Evolutionary conservation across 805 yeast genomes (phyloP), one percentile per base, ranked within the genome.

Genomic region (Pichia paraexigua): DNA sequence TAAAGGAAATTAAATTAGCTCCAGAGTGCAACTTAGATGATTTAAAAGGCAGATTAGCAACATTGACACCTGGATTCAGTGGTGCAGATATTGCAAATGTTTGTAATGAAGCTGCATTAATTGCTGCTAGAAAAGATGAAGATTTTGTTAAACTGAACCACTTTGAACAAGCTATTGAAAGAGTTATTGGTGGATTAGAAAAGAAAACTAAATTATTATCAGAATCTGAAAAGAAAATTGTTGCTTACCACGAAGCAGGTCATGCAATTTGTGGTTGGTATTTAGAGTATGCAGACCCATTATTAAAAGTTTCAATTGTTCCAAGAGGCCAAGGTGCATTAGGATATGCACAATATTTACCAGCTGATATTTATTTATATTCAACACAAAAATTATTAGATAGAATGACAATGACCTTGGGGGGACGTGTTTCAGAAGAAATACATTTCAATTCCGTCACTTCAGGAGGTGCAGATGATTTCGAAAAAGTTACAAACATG

Each of bases 241-340:
- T 90, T 47, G 96, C 97, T 0, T 90, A 87, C 65, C 97, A 90
- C 68, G 97, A 90, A 70, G 97, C 97, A 2, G 97, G 97, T 0
- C 97, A 90, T 67, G 97, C 97, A 5, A 85, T 90, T 46, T 87
- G 96, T 69, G 97, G 97, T 22, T 91, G 97, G 97, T 88, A 74
- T 64, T 74, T 90, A 63, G 79, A 82, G 69, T 82, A 72, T 70
- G 97, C 97, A 12, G 96, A 90, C 66, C 97, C 97, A 9, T 72
- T 90, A 53, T 78, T 91, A 53, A 90, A 90, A 68, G 97, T 90
- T n/a, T 85, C 95, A 21, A 90, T 90, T 59, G 87, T 90, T 55
- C 97, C 97, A 52, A 81, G 96, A 68, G 97, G 97, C 22, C 87
- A 86, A 67, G 96, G 96, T 47, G 96, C 96, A 15, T 73, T 90